These are phyloP conservation scores for Cochlearia excelsa DNA, from an alignment of 345 rosid genomes.

Conservation along the genomic window DNA sequence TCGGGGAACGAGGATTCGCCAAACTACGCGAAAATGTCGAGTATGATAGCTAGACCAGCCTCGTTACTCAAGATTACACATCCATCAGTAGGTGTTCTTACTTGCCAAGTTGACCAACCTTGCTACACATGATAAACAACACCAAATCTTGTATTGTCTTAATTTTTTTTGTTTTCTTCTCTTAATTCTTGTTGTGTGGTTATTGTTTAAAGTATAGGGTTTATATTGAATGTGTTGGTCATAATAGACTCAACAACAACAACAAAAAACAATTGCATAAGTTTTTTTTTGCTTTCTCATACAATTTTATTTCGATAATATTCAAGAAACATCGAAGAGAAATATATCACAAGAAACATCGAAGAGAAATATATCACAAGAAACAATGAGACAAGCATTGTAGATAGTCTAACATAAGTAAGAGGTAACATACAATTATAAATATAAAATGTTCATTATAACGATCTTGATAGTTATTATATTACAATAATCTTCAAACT, in stretches of 20 bases:
- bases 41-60: conserved; percentile 67
- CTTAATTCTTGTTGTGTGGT: neutral
- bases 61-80: conserved; percentile 39
- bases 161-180: neutral
- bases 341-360: no score
- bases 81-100: conserved; percentile 48
- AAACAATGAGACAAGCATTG: no score
- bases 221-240: conserved; percentile 9
- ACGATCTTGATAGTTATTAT: no score
- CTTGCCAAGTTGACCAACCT: conserved; percentile 42
- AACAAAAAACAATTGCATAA: no score
- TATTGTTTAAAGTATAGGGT: neutral
- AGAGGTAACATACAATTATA: no score
- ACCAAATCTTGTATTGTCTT: conserved; percentile 13
- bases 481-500: no score
- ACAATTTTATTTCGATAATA: no score
- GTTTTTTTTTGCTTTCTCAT: neutral
- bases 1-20: conserved; percentile 51
- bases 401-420: no score
- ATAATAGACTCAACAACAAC: neutral
- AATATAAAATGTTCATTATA: no score
- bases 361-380: no score
- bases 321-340: no score
- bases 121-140: conserved; percentile 38
- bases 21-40: conserved; percentile 53